Conservation (phyloP, 306 rosid genomes). For the Macrotyloma uniflorum region DNA sequence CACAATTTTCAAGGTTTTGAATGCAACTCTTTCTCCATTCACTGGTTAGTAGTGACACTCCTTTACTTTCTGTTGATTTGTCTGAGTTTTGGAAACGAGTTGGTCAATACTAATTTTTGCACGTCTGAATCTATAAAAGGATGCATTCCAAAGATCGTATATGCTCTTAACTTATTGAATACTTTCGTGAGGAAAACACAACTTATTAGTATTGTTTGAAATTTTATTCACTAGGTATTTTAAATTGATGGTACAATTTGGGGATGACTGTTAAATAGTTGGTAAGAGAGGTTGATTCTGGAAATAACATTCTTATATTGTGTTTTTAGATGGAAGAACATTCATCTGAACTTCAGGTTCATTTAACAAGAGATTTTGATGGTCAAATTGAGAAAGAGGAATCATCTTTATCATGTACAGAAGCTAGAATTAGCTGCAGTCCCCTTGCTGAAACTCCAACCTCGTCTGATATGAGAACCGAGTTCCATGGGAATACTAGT, state of each 20-base stretch:
- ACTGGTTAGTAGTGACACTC: background rate
- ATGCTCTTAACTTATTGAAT: constrained; percentile 12
- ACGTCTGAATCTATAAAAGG: background rate
- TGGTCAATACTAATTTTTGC: background rate
- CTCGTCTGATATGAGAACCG: constrained; percentile 40
- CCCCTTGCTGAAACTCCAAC: constrained; percentile 51
- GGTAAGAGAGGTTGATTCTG: constrained; percentile 13
- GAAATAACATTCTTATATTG: constrained; percentile 37
- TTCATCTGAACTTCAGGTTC: constrained; percentile 53
- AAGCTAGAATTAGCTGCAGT: constrained; percentile 45
- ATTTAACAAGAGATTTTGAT: constrained; percentile 45
- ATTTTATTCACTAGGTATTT: constrained; percentile 14
- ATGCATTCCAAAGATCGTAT: constrained; percentile 5
- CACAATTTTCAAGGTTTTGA: background rate
- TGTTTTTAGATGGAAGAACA: constrained; percentile 71
- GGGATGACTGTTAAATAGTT: constrained; percentile 25
- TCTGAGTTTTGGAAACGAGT: background rate
- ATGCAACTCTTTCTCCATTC: background rate
- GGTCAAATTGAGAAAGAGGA: constrained; percentile 56
- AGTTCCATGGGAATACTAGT: constrained; percentile 32
- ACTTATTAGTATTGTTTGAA: constrained; percentile 26
- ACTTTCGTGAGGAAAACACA: constrained; percentile 13
- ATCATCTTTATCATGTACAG: constrained; percentile 47
- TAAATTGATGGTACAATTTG: background rate
- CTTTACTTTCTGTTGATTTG: background rate